A percentile compares a stretch with the other conserved stretches of the same genome.
Evolutionary conservation across 108 stramenopile species (phyloP).

Genomic region (Pseudonitzschia pungens): DNA sequence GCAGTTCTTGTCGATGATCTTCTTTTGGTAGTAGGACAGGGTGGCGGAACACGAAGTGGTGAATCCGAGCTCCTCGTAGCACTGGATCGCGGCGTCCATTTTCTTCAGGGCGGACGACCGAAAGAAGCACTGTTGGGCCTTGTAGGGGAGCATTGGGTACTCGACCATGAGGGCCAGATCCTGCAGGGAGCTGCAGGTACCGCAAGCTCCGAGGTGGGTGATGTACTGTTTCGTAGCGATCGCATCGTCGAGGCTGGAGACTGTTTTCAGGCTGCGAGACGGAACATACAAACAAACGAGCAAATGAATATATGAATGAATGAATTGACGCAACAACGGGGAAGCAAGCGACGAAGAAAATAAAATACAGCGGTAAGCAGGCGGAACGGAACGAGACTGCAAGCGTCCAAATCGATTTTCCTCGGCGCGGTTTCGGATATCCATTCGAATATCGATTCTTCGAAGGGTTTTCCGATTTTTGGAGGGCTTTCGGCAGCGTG

Average conservation of each 20-base stretch:
- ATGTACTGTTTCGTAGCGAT: conserved; percentile 5
- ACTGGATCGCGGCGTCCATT: neutral
- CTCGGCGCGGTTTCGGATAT: too few relatives aligned
- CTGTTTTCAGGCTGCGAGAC: neutral
- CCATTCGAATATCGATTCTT: too few relatives aligned
- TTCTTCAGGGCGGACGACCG: neutral
- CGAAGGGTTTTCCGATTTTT: too few relatives aligned
- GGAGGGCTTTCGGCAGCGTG: too few relatives aligned
- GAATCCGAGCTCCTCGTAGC: conserved; percentile 15
- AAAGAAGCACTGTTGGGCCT: conserved; percentile 12
- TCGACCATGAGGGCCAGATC: conserved; percentile 15
- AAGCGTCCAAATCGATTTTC: too few relatives aligned
- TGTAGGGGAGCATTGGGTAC: conserved; percentile 1
- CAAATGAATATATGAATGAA: too few relatives aligned
- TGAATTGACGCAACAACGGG: too few relatives aligned
- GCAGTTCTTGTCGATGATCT: neutral
- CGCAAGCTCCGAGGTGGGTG: conserved; percentile 13
- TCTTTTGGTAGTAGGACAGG: conserved; percentile 4
- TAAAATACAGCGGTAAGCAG: too few relatives aligned
- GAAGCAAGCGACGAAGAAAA: too few relatives aligned
- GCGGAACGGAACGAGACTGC: too few relatives aligned
- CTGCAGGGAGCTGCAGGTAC: conserved; percentile 13
- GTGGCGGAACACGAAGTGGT: conserved; percentile 3
- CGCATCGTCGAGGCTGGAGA: neutral
- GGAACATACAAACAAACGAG: too few relatives aligned